Conservation (phyloP, 2,329 filamentous ascomycete genomes). For the Diaporthe amygdali region DNA sequence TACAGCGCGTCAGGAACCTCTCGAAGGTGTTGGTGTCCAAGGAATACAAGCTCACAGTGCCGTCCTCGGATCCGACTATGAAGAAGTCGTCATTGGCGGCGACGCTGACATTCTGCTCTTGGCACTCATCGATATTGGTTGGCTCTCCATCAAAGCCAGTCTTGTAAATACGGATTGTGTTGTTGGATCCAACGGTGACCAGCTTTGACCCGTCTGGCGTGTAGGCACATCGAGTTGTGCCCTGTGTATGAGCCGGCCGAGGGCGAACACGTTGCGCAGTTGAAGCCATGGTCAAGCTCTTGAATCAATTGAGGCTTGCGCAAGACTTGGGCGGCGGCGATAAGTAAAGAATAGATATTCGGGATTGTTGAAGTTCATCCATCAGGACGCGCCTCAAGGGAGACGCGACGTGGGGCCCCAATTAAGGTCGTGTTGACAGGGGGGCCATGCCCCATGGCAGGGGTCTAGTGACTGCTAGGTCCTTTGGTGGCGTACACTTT, state of each 20-base stretch:
- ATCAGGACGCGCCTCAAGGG: neutral
- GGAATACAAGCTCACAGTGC: slow-evolving; percentile 94
- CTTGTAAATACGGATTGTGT: slow-evolving; percentile 89
- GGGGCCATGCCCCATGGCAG: neutral
- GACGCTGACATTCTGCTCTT: slow-evolving; percentile 83
- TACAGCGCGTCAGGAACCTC: slow-evolving; percentile 79
- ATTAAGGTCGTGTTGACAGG: slow-evolving; percentile 26
- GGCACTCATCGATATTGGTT: slow-evolving; percentile 87
- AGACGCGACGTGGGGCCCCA: slow-evolving; percentile 25
- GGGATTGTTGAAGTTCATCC: neutral
- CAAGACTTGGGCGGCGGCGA: neutral
- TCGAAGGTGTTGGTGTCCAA: slow-evolving; percentile 77
- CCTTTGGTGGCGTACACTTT: neutral
- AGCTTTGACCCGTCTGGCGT: slow-evolving; percentile 87
- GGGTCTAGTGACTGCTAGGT: neutral
- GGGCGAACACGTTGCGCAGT: slow-evolving; percentile 59
- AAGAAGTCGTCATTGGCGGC: slow-evolving; percentile 81
- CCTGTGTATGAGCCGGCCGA: slow-evolving; percentile 79
- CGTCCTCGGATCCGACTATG: slow-evolving; percentile 89
- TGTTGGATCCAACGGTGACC: slow-evolving; percentile 91
- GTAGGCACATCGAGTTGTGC: slow-evolving; percentile 86
- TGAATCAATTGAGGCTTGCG: neutral
- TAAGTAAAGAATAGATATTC: neutral
- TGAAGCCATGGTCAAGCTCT: slow-evolving; percentile 39
- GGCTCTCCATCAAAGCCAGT: slow-evolving; percentile 93